Conservation (phyloP, 2,329 filamentous ascomycete genomes). For the Stachybotrys chlorohalonatus region DNA sequence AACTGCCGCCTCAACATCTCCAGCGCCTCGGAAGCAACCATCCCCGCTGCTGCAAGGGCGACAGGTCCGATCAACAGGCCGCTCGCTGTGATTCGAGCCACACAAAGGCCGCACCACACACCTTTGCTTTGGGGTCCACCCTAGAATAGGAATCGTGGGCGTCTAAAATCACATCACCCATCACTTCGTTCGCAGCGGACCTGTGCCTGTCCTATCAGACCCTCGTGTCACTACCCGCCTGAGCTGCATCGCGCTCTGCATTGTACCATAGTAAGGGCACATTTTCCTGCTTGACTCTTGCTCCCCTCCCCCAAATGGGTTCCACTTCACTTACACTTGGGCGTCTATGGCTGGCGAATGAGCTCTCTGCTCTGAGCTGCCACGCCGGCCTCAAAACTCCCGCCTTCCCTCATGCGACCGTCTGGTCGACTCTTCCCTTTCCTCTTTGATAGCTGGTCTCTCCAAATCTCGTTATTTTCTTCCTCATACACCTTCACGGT, state of each 20-base stretch:
- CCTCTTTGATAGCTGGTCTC: slow-evolving; percentile 49
- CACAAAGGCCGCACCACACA: neutral
- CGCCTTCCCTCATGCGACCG: slow-evolving; percentile 29
- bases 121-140: neutral
- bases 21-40: too few species aligned
- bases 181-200: slow-evolving; percentile 4
- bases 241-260: slow-evolving; percentile 4
- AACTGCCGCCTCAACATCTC: too few species aligned
- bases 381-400: slow-evolving; percentile 40
- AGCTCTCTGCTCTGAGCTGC: slow-evolving; percentile 15
- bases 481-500: neutral
- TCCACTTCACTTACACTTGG: slow-evolving; percentile 24
- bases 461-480: slow-evolving; percentile 15
- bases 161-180: slow-evolving; percentile 13
- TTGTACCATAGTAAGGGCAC: slow-evolving; percentile 13
- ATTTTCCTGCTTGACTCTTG: slow-evolving; percentile 4
- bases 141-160: slow-evolving; percentile 9
- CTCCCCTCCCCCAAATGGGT: slow-evolving; percentile 11
- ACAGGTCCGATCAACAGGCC: neutral
- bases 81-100: neutral
- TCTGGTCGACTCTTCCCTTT: slow-evolving; percentile 24
- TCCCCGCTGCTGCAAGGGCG: neutral
- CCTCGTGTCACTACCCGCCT: slow-evolving; percentile 8
- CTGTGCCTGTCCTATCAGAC: slow-evolving; percentile 18
- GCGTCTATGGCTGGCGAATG: slow-evolving; percentile 27